Evolutionary conservation across 2,329 filamentous ascomycete genomes (phyloP).

Genomic region (Paracamarosporium sp.): DNA sequence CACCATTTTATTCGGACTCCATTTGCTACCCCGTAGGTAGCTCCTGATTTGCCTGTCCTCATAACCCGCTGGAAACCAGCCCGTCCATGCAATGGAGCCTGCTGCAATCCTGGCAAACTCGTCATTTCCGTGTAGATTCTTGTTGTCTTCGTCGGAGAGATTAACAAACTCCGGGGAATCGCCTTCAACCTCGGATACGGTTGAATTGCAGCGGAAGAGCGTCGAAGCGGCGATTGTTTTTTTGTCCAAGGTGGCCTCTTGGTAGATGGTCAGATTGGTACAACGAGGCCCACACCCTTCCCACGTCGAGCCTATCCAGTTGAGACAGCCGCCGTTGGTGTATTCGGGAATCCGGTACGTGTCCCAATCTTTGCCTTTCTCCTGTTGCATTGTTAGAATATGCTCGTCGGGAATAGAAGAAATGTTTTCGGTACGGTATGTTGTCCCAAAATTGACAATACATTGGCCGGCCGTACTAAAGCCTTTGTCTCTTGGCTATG

Average conservation of each 20-base stretch:
- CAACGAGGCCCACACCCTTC: constrained; percentile 37
- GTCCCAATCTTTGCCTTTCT: constrained; percentile 19
- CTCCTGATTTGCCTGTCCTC: constrained; percentile 21
- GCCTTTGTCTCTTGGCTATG: too few relatives aligned
- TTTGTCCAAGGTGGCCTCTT: constrained; percentile 12
- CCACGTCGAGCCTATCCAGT: constrained; percentile 29
- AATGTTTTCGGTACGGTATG: too few relatives aligned
- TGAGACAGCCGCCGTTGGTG: constrained; percentile 25
- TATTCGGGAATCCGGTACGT: constrained; percentile 21
- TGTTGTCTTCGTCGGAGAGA: constrained; percentile 17
- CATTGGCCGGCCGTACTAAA: too few relatives aligned
- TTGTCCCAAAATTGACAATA: too few relatives aligned
- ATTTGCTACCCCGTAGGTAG: constrained; percentile 32
- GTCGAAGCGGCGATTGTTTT: constrained; percentile 15
- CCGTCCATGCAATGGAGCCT: constrained; percentile 42
- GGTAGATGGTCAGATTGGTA: constrained; percentile 42
- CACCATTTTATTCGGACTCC: constrained; percentile 28
- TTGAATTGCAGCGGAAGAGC: constrained; percentile 40
- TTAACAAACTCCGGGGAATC: constrained; percentile 29
- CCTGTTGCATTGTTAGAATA: constrained; percentile 1
- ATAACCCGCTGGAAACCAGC: constrained; percentile 19
- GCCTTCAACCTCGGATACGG: constrained; percentile 17
- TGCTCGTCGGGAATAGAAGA: neutral
- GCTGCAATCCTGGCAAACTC: constrained; percentile 37
- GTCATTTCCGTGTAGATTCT: constrained; percentile 33